These are phyloP conservation scores for Nakataea oryzae DNA, from an alignment of 2,329 filamentous ascomycete genomes.

Conservation along the genomic window DNA sequence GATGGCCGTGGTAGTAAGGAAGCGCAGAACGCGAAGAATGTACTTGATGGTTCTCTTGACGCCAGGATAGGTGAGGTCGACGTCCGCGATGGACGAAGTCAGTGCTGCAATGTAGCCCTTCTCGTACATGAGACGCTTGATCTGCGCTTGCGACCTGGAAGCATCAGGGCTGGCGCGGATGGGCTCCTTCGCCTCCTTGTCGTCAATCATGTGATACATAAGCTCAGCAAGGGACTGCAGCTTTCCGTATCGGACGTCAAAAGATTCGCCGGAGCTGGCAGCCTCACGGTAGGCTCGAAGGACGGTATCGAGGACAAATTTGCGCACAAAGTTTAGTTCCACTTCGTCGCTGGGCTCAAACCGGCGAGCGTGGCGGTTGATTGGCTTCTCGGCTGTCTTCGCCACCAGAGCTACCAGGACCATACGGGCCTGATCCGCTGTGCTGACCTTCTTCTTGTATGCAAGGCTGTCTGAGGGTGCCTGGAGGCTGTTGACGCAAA, in stretches of 20 bases:
- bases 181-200: constrained; percentile 60
- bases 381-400: constrained; percentile 70
- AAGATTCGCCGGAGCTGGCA: constrained; percentile 62
- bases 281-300: constrained; percentile 89
- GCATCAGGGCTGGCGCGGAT: constrained; percentile 24
- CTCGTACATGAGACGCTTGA: constrained; percentile 95
- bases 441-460: constrained; percentile 77
- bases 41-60: constrained; percentile 94
- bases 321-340: constrained; percentile 83
- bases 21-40: constrained; percentile 80
- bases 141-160: constrained; percentile 62
- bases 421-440: constrained; percentile 75
- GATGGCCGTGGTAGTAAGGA: constrained; percentile 78
- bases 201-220: constrained; percentile 84
- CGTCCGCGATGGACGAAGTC: constrained; percentile 85
- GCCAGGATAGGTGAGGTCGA: constrained; percentile 88
- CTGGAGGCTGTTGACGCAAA: constrained; percentile 52
- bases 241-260: constrained; percentile 79
- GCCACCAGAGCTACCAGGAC: constrained; percentile 79
- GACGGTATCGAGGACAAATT: constrained; percentile 89
- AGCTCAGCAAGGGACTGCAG: constrained; percentile 82
- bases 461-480: constrained; percentile 57
- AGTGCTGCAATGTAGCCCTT: constrained; percentile 88
- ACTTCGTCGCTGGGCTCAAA: constrained; percentile 66
- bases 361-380: constrained; percentile 44